Conservation (phyloP, 2,329 filamentous ascomycete genomes). For the Sphaerulina musiva region DNA sequence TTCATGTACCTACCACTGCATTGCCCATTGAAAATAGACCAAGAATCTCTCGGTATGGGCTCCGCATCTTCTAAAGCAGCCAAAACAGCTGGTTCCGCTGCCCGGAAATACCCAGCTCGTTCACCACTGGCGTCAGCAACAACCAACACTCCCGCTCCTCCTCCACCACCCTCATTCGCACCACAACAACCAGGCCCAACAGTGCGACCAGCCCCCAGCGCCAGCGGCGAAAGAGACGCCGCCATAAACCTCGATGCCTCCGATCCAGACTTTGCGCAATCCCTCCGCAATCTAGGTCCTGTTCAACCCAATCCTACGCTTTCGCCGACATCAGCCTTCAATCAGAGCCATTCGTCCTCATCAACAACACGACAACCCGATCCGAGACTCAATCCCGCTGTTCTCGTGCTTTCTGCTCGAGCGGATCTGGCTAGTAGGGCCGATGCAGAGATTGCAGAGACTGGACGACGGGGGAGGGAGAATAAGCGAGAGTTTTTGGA, state of each 20-base stretch:
- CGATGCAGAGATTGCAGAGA: conserved; percentile 47
- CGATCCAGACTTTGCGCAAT: conserved; percentile 66
- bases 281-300: conserved; percentile 61
- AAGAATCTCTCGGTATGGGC: conserved; percentile 42
- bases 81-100: conserved; percentile 44
- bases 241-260: conserved; percentile 55
- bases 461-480: conserved; percentile 37
- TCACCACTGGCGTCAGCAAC: conserved; percentile 23
- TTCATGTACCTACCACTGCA: neutral
- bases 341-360: conserved; percentile 26
- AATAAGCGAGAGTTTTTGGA: conserved; percentile 42
- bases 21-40: no score
- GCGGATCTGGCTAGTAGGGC: conserved; percentile 47
- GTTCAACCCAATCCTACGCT: conserved; percentile 53
- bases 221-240: conserved; percentile 36
- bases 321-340: conserved; percentile 50
- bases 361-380: conserved; percentile 30
- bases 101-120: conserved; percentile 52
- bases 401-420: conserved; percentile 49
- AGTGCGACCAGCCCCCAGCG: conserved; percentile 37
- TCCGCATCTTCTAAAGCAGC: conserved; percentile 52
- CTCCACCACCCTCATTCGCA: conserved; percentile 27
- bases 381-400: conserved; percentile 47
- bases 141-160: conserved; percentile 21
- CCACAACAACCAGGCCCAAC: conserved; percentile 36